Evolutionary conservation across 352 stramenopile species (phyloP), one percentile per base, ranked within the genome.

Genomic region (Phytophthora ohioensis): DNA sequence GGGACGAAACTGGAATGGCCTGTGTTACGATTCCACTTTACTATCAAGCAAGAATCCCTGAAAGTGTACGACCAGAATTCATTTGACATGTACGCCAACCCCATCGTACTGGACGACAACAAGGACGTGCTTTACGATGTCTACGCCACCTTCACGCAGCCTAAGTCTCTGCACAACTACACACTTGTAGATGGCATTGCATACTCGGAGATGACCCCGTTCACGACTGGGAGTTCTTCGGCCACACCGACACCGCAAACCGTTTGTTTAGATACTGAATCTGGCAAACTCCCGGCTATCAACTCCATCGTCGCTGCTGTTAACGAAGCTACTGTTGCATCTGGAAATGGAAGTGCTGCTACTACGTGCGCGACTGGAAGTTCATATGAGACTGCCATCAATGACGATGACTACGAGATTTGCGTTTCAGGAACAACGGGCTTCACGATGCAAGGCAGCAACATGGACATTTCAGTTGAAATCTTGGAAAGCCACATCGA

Each of bases 41-140:
- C 49, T 0, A 51, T 80, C 63, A 82, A 82, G 60, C 62, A 76
- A n/a, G 53, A n/a, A 10, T 57, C 64, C 12, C 73, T 82, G 75
- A 53, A 52, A n/a, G 41, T 80, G 6, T 68, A 73, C 36, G 75
- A 73, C 7, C 35, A 71, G 10, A 68, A 57, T 7, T 30, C 73
- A 10, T 72, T 81, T 42, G 53, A 75, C 15, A 65, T 82, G 27
- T 63, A 81, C 51, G 75, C 61, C 1, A 78, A 67, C 39, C 78
- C 68, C 1, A 39, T 71, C 9, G 59, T 72, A 17, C 60, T 49
- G 1, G 41, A 56, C 9, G 34, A 52, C 31, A 45, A 51, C 12
- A 47, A 49, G 42, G 51, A 54, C 21, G 67, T 84, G 13, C 46
- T 71, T 12, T 84, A 74, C 51, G 64, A 80, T 38, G 64, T 60